These are phyloP conservation scores for Cercis canadensis DNA, from an alignment of 306 rosid species.

Conservation along the genomic window DNA sequence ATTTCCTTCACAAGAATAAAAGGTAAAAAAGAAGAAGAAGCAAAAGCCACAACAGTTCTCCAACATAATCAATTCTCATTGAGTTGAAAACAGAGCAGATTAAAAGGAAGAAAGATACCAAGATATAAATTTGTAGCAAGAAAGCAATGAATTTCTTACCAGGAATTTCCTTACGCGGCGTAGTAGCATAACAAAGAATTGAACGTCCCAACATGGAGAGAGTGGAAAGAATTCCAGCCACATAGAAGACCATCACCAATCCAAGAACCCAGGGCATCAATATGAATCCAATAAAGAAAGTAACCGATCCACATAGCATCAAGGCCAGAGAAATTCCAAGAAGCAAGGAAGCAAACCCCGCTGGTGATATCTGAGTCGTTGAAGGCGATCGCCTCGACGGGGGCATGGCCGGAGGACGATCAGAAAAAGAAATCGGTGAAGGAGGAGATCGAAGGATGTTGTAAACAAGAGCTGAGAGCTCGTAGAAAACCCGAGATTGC, in stretches of 20 bases:
- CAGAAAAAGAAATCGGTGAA: constrained; percentile 53
- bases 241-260: constrained; percentile 69
- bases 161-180: constrained; percentile 66
- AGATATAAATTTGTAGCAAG: background rate
- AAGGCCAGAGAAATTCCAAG: constrained; percentile 81
- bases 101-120: background rate
- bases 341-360: constrained; percentile 80
- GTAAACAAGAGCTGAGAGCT: constrained; percentile 71
- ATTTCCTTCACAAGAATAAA: background rate
- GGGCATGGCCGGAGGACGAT: constrained; percentile 21
- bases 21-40: background rate
- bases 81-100: background rate
- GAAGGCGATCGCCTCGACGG: constrained; percentile 28
- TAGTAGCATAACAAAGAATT: constrained; percentile 60
- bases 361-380: constrained; percentile 64
- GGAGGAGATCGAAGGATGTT: constrained; percentile 77
- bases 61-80: background rate
- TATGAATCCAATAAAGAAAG: constrained; percentile 86
- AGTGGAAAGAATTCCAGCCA: constrained; percentile 70
- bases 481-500: constrained; percentile 62
- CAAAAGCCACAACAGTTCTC: background rate
- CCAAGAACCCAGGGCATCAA: constrained; percentile 96
- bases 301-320: constrained; percentile 94
- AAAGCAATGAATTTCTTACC: constrained; percentile 42
- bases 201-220: constrained; percentile 75